phyloP scores from a whole-genome alignment of 1,284 basidiomycete genomes.

The Mycosarcoma mackinlayi region DNA sequence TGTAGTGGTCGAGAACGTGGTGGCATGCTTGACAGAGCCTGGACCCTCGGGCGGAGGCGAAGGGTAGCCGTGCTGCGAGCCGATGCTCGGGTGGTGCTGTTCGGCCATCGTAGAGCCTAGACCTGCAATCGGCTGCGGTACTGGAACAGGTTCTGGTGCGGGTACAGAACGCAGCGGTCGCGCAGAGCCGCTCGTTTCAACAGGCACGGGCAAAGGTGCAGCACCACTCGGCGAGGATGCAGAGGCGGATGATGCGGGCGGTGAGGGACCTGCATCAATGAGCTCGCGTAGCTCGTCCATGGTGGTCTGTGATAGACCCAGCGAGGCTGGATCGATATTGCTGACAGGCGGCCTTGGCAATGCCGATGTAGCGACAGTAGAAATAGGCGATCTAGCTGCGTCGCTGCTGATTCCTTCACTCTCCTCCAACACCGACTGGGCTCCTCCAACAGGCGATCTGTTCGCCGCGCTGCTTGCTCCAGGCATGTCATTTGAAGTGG shows the following conservation, averaged over 20 bases:
- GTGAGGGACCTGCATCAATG: constrained; percentile 45
- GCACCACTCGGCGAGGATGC: constrained; percentile 9
- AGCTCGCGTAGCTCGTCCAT: constrained; percentile 59
- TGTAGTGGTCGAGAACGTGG: constrained; percentile 26
- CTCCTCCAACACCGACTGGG: constrained; percentile 41
- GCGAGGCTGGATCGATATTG: constrained; percentile 23
- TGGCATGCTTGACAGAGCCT: constrained; percentile 12
- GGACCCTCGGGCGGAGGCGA: constrained; percentile 34
- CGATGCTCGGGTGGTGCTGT: constrained; percentile 20
- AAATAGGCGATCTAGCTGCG: background rate
- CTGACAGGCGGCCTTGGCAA: constrained; percentile 9
- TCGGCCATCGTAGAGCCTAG: constrained; percentile 28
- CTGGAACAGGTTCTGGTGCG: constrained; percentile 36
- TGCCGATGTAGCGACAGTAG: background rate
- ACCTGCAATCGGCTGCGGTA: constrained; percentile 36
- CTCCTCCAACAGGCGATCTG: background rate
- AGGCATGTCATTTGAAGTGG: constrained; percentile 9
- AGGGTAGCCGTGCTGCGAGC: constrained; percentile 37
- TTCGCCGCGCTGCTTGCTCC: constrained; percentile 6
- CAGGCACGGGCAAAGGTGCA: background rate
- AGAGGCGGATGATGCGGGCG: constrained; percentile 26
- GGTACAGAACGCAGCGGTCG: constrained; percentile 17
- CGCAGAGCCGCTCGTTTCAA: constrained; percentile 2
- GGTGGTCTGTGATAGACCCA: constrained; percentile 50
- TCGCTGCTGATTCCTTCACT: constrained; percentile 12